A percentile compares a stretch with the other conserved stretches of the same genome.
Evolutionary conservation across 352 stramenopile species (phyloP).

Genomic region (Globisporangium uncinulatum): DNA sequence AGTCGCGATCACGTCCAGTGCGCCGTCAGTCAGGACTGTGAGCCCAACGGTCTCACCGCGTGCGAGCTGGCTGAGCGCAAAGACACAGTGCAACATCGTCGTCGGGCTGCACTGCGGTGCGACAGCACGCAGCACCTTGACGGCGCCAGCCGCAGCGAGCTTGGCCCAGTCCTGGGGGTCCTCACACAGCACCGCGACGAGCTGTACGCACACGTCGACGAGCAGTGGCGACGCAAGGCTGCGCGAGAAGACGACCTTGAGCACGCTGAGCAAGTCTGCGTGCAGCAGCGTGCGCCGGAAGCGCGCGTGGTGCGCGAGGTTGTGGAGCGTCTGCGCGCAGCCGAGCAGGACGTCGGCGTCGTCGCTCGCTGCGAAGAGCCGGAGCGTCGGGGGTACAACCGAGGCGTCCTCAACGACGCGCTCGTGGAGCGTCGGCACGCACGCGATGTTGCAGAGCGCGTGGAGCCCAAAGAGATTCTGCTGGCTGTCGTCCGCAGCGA

Average conservation of each 20-base stretch:
- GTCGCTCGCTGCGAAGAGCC: slow-evolving; percentile 36
- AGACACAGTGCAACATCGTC: slow-evolving; percentile 48
- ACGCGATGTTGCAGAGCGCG: slow-evolving; percentile 76
- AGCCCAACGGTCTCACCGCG: slow-evolving; percentile 36
- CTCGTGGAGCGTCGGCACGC: slow-evolving; percentile 52
- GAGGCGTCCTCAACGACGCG: slow-evolving; percentile 54
- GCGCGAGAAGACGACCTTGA: slow-evolving; percentile 36
- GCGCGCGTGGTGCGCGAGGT: slow-evolving; percentile 58
- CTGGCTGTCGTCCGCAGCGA: slow-evolving; percentile 39
- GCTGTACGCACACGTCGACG: slow-evolving; percentile 56
- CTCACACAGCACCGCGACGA: slow-evolving; percentile 64
- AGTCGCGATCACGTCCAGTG: slow-evolving; percentile 48
- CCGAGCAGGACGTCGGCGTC: slow-evolving; percentile 48
- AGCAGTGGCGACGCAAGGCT: slow-evolving; percentile 23
- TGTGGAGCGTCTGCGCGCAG: slow-evolving; percentile 63
- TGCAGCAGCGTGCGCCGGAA: slow-evolving; percentile 54
- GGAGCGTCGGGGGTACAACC: slow-evolving; percentile 41
- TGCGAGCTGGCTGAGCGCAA: slow-evolving; percentile 62
- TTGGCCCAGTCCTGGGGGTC: slow-evolving; percentile 43
- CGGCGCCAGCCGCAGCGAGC: slow-evolving; percentile 43
- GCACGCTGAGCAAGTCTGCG: slow-evolving; percentile 40
- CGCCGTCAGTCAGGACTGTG: slow-evolving; percentile 48
- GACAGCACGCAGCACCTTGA: slow-evolving; percentile 48
- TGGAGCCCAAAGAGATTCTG: slow-evolving; percentile 72
- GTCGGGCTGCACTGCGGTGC: slow-evolving; percentile 18